A percentile compares a stretch with the other conserved stretches of the same genome.
Conservation (phyloP, 306 rosid genomes). For the Psophocarpus tetragonolobus region DNA sequence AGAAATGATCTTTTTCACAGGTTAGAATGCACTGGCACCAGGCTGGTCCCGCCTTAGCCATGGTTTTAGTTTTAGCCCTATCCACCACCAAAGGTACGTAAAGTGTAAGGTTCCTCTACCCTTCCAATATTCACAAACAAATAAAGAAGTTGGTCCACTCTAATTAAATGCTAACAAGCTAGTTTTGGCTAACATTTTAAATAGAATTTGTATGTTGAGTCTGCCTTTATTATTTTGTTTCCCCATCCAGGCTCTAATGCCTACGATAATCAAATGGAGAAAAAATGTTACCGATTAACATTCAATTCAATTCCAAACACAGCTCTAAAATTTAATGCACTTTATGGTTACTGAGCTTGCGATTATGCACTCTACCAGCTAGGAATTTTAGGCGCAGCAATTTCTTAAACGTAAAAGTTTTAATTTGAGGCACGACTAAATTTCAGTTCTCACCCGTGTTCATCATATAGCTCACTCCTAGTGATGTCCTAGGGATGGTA, state of each 20-base stretch:
- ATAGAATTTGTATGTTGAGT: slow-evolving; percentile 4
- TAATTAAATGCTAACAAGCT: slow-evolving; percentile 19
- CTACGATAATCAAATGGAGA: neutral
- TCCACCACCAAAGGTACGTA: neutral
- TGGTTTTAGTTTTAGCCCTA: neutral
- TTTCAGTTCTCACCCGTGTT: slow-evolving; percentile 24
- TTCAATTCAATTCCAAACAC: slow-evolving; percentile 41
- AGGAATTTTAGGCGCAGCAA: neutral
- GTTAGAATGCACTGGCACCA: neutral
- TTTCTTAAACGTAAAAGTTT: slow-evolving; percentile 14
- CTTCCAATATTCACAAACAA: neutral
- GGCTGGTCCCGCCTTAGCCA: neutral
- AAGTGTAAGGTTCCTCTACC: neutral
- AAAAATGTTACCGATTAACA: slow-evolving; percentile 22
- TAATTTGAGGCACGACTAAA: slow-evolving; percentile 8
- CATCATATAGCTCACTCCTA: neutral
- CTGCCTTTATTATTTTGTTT: neutral
- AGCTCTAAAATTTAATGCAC: slow-evolving; percentile 28
- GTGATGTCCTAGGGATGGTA: no score
- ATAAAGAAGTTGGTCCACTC: slow-evolving; percentile 1
- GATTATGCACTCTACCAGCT: slow-evolving; percentile 14
- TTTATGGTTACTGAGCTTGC: neutral
- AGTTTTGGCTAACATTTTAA: neutral
- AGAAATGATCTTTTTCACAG: neutral
- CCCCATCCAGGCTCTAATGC: neutral